Evolutionary conservation across 164 flowering plant genomes (phyloP), one percentile per base, ranked within the genome.

Genomic region (Kalanchoe fedtschenkoi): DNA sequence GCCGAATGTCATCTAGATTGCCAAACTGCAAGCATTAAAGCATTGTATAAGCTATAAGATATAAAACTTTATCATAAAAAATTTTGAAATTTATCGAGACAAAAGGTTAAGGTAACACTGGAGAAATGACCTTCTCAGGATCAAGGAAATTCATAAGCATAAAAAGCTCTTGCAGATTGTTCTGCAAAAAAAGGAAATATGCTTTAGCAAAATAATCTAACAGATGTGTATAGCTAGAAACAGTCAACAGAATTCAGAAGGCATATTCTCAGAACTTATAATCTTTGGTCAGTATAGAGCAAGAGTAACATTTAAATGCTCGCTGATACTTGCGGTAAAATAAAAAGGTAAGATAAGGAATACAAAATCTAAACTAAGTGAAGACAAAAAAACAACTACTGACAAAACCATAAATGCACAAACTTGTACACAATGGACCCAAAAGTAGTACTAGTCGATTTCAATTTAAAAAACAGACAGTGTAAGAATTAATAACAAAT

Each of bases 131-230:
- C 99, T 95, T 95, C 46, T 95, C 99, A 71, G 95, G 88, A 80
- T 95, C 99, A 73, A 95, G 96, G 70, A 95, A 95, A 70, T 95
- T 96, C 99, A 95, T 95, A 32, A 95, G 93, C 99, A 95, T 90
- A 73, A 95, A 95, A 47, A 95, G 85, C 76, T 95, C 99, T 70
- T 95, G 96, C 77, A 95, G 74, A 72, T 95, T 95, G 79, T 95
- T 95, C 99, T 95, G 91, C 54, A 51, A 51, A 11, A 68, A 78
- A 75, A n/a, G n/a, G n/a, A n/a, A 47, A 9, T 26, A 15, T 26
- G n/a, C n/a, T n/a, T n/a, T n/a, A 51, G 56, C 3, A 51, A 28
- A 11, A 51, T 28, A 51, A 24, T 6, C 2, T 10, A 51, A 13
- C 17, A 51, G 0, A 16, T 26, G 21, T 19, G 51, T 44, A 7